Evolutionary conservation across 345 rosid species (phyloP).

Genomic region (Syzygium grande): DNA sequence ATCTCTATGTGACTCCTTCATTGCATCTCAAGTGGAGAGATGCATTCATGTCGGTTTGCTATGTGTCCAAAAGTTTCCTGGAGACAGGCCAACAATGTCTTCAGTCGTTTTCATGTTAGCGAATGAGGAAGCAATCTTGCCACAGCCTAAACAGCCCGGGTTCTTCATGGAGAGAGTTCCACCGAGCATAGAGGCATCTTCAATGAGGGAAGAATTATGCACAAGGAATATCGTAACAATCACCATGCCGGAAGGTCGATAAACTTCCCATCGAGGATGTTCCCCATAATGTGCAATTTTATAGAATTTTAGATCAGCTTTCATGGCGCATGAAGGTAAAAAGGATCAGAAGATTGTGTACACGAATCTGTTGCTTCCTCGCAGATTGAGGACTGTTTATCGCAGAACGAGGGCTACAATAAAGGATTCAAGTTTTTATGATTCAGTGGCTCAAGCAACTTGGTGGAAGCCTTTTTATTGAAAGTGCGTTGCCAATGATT

Average conservation of each 20-base stretch:
- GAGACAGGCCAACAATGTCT: slow-evolving; percentile 17
- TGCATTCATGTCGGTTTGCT: slow-evolving; percentile 13
- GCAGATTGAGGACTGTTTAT: neutral
- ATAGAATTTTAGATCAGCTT: neutral
- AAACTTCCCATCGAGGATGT: neutral
- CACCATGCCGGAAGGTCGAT: neutral
- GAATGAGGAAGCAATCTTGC: slow-evolving; percentile 7
- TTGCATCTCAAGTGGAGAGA: neutral
- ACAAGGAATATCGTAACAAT: slow-evolving; percentile 4
- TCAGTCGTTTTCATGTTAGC: slow-evolving; percentile 10
- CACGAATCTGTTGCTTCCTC: neutral
- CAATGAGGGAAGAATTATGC: neutral
- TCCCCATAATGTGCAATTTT: neutral
- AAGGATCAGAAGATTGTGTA: neutral
- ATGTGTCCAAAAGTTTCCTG: slow-evolving; percentile 12
- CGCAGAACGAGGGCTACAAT: neutral
- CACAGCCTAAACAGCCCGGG: slow-evolving; percentile 16
- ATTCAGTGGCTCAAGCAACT: neutral
- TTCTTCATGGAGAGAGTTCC: slow-evolving; percentile 1
- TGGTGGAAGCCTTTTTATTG: neutral
- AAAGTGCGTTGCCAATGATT: neutral
- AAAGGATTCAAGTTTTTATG: neutral
- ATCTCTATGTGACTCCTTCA: neutral
- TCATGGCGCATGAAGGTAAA: neutral
- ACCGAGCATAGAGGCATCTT: neutral